Percentiles rank a stretch among this genome's conserved stretches.
Conservation (phyloP, 208 protist species). For the Acanthamoeba healyi region DNA sequence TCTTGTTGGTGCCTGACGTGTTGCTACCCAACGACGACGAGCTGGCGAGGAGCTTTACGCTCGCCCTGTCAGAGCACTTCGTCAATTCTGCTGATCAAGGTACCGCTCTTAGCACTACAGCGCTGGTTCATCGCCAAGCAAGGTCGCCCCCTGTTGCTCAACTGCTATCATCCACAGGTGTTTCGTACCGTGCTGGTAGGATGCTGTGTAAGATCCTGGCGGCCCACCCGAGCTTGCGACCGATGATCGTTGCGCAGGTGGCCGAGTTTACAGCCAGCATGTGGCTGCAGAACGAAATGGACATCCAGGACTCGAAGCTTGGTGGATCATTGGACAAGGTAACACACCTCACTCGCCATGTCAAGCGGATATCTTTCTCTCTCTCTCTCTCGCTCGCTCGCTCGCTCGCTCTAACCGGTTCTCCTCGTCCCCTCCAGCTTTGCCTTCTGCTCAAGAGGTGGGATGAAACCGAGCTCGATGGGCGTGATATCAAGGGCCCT, state of each 20-base stretch:
- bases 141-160: background rate
- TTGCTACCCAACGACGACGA: constrained; percentile 59
- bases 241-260: constrained; percentile 61
- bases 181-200: constrained; percentile 52
- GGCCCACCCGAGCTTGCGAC: constrained; percentile 39
- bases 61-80: constrained; percentile 40
- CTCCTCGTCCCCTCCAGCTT: background rate
- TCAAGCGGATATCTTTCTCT: no score
- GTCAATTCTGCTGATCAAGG: constrained; percentile 71
- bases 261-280: constrained; percentile 54
- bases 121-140: background rate
- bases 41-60: constrained; percentile 61
- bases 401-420: no score
- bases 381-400: no score
- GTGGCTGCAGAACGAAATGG: constrained; percentile 67
- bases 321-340: constrained; percentile 59
- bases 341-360: no score
- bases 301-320: constrained; percentile 67
- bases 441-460: constrained; percentile 28
- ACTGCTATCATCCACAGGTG: background rate
- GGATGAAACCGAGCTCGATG: constrained; percentile 61
- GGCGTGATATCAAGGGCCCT: constrained; percentile 42
- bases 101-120: background rate
- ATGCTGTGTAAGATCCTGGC: constrained; percentile 55
- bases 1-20: constrained; percentile 54